Base-by-base conservation (phyloP, 2,329 filamentous ascomycete species). In the Phialophora tarda region DNA sequence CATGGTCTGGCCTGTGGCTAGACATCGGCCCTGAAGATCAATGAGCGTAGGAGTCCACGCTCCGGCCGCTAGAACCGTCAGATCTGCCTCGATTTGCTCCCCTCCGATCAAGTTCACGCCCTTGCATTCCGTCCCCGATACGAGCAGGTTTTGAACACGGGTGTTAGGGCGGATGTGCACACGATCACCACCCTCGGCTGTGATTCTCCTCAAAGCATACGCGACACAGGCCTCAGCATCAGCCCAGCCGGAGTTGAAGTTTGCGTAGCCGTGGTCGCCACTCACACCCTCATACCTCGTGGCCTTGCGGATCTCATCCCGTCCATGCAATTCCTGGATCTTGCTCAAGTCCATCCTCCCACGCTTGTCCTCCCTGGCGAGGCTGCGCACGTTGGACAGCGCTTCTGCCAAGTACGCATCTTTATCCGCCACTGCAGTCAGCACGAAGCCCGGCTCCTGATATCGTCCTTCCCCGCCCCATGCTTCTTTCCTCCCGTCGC, bases 1-100 rank as follows among this genome's bases (percentile, higher is more conserved):
- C 28, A 98, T 76, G 0, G 87, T 86, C 74, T 98, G 94, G 14
- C 92, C 94, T 0, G 92, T 96, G 2, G 93, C 91, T 69, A 90
- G 86, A 47, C 88, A 89, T 53, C 91, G 86, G 28, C 92, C 91
- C 55, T 88, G 83, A 0, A 97, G 82, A 77, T 97, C 91, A 63
- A 97, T 80, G 24, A 97, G 83, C 1, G 86, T 84, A 2, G 89
- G 86, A 1, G 91, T 92, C 93, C 94, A 98, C 4, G 94, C 93
- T 17, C 94, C 94, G 0, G 93, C 88, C 0, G 94, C 93, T 2
- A 96, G 83, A 63, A 97, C 82, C 38, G 64, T 69, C 60, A 73
- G 65, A 41, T 73, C 69, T 12, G 71, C 72, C 2, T 32, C 34
- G 8, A 73, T 64, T 28, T 62, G 44, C 26, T 69, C 65, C 24